Evolutionary conservation across 2,329 filamentous ascomycete species (phyloP), one percentile per base, ranked within the genome.

Genomic region (Diaporthe sp.): DNA sequence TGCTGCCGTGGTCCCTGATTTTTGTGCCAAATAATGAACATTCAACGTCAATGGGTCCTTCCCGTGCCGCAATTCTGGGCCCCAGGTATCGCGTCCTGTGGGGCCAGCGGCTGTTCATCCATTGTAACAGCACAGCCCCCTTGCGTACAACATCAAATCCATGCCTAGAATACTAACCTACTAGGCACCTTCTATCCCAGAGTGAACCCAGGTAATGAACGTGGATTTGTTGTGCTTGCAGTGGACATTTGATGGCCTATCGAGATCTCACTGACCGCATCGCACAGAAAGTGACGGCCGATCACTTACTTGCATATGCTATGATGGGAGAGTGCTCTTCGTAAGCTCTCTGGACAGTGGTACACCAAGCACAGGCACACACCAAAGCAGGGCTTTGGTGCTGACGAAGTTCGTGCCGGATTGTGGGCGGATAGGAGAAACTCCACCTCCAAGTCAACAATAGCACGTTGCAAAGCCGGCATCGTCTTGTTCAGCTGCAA

Each of bases 351-450:
- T 42, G 57, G 1, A n/a, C 15, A n/a, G 31, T 34, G 19, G 5
- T n/a, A 37, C 34, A 37, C 17, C 22, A 15, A 12, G n/a, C 19
- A 10, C 22, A 25, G 34, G 9, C 34, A 22, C 34, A 39, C 6
- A 39, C 34, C 19, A 39, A 60, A 10, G 57, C 19, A 60, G 58
- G 58, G 37, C 25, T n/a, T 28, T 13, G 37, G 37, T 28, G 58
- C 42, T 61, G 34, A 42, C 37, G 58, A 61, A 42, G 5, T 37
- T 19, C 12, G 58, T 44, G n/a, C 37, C 58, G 58, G 37, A 28
- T 61, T 61, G 58, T 61, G 58, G 58, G 58, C 37, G 58, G 58
- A 12, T 28, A 42, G n/a, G 58, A 61, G 58, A 28, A n/a, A 10
- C 12, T 17, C n/a, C 22, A n/a, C 19, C 22, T 17, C 10, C 22